Percentiles rank a stretch among this genome's conserved stretches.
These are phyloP conservation scores for Tylopilus rubrobrunneus DNA, from an alignment of 768 basidiomycete species.

Conservation along the genomic window DNA sequence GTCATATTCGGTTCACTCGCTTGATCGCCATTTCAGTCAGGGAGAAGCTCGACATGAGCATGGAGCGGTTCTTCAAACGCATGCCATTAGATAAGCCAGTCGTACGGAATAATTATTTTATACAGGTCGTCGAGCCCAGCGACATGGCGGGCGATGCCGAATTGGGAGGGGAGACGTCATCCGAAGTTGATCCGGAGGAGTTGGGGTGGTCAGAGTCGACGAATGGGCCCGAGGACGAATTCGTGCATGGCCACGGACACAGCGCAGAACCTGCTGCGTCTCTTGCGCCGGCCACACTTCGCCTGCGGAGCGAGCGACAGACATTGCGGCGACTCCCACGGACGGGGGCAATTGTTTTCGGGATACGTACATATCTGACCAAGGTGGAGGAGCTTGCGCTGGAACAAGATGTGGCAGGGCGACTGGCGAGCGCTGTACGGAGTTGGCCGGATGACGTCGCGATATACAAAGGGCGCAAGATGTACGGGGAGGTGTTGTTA, in stretches of 20 bases:
- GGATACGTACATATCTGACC: constrained; percentile 62
- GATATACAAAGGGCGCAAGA: constrained; percentile 24
- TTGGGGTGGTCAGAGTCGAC: constrained; percentile 59
- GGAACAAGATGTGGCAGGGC: constrained; percentile 48
- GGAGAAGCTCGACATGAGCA: constrained; percentile 33
- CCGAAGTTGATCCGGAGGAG: constrained; percentile 57
- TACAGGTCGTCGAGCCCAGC: constrained; percentile 38
- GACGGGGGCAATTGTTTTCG: constrained; percentile 35
- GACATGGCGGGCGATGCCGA: neutral
- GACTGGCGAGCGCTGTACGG: constrained; percentile 59
- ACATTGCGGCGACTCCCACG: constrained; percentile 59
- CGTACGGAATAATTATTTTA: constrained; percentile 62
- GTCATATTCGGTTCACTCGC: neutral
- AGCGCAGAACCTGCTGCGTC: constrained; percentile 12
- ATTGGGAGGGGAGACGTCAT: neutral
- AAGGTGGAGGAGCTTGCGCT: constrained; percentile 44
- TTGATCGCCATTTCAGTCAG: constrained; percentile 38
- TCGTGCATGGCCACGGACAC: constrained; percentile 30
- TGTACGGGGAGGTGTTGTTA: constrained; percentile 17
- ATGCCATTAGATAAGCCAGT: constrained; percentile 67
- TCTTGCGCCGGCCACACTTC: constrained; percentile 41
- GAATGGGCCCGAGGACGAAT: constrained; percentile 51
- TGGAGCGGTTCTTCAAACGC: constrained; percentile 69
- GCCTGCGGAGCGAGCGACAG: constrained; percentile 63
- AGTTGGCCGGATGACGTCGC: constrained; percentile 64